A percentile compares a stretch with the other conserved stretches of the same genome.
These are phyloP conservation scores for Scutellaria minor DNA, from an alignment of 257 asterid species.

Conservation along the genomic window DNA sequence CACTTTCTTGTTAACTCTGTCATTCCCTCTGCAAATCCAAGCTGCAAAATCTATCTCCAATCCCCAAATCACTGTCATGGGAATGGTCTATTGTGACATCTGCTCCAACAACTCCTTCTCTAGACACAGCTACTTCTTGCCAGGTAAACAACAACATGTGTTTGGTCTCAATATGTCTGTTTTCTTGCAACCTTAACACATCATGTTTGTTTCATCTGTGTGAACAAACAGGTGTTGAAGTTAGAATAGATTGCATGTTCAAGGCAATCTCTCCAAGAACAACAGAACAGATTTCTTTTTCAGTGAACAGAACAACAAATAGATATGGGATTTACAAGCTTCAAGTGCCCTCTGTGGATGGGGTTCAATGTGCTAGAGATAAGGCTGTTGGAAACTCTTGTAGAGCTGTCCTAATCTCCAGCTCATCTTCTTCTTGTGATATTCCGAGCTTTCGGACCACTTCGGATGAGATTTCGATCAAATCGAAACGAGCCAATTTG, in stretches of 20 bases:
- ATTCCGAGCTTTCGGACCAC: slow-evolving; percentile 64
- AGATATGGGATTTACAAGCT: slow-evolving; percentile 76
- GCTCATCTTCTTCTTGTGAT: slow-evolving; percentile 50
- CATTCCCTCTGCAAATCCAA: slow-evolving; percentile 44
- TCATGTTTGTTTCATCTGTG: background rate
- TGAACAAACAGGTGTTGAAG: slow-evolving; percentile 66
- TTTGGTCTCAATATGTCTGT: too few species aligned
- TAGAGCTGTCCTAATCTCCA: slow-evolving; percentile 53
- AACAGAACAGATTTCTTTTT: slow-evolving; percentile 65
- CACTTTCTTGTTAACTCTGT: slow-evolving; percentile 39
- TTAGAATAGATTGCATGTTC: slow-evolving; percentile 85
- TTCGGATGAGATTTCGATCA: slow-evolving; percentile 67
- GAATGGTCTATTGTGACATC: slow-evolving; percentile 93
- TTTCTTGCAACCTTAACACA: background rate
- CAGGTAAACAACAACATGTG: slow-evolving; percentile 49
- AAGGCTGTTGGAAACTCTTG: slow-evolving; percentile 70
- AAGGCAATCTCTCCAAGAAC: slow-evolving; percentile 79
- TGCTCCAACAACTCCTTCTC: slow-evolving; percentile 94
- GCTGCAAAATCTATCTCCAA: slow-evolving; percentile 44
- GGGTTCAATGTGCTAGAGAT: slow-evolving; percentile 86
- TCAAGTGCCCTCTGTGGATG: slow-evolving; percentile 81
- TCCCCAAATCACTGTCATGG: slow-evolving; percentile 89
- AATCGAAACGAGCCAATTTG: slow-evolving; percentile 61
- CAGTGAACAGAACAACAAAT: slow-evolving; percentile 87
- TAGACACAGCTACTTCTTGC: slow-evolving; percentile 89